A percentile compares a stretch with the other conserved stretches of the same genome.
These are phyloP conservation scores for Fusarium marasasianum DNA, from an alignment of 2,329 filamentous ascomycete genomes.

Conservation along the genomic window DNA sequence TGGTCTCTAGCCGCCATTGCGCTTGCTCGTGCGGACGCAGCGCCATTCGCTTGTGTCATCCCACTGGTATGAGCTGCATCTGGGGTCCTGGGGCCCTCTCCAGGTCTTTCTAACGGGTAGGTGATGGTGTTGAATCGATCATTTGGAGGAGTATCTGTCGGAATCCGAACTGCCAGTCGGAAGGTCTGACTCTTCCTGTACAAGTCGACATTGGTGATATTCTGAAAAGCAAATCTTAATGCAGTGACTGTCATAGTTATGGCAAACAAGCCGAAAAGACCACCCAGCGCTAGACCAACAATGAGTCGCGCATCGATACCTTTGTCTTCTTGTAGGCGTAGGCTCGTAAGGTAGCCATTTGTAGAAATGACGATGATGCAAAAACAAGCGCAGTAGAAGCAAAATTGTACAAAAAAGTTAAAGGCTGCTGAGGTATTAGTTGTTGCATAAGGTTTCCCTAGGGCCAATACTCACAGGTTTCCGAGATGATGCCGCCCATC, in stretches of 20 bases:
- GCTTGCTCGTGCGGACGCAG: constrained; percentile 23
- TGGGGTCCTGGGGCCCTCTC: constrained; percentile 7
- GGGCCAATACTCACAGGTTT: constrained; percentile 66
- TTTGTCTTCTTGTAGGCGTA: constrained; percentile 56
- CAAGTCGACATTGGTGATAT: constrained; percentile 87
- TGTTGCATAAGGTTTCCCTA: not conserved
- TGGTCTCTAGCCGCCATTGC: constrained; percentile 50
- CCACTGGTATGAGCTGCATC: constrained; percentile 6
- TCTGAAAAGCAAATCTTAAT: constrained; percentile 73
- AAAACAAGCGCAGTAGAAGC: constrained; percentile 75
- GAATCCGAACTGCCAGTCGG: constrained; percentile 79
- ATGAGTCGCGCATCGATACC: constrained; percentile 68
- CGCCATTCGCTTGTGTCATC: not conserved
- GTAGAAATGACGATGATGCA: constrained; percentile 72
- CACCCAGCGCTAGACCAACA: constrained; percentile 71
- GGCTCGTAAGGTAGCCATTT: constrained; percentile 70
- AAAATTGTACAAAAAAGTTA: constrained; percentile 94
- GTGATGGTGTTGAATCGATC: constrained; percentile 62
- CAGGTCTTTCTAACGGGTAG: constrained; percentile 61
- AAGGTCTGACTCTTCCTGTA: constrained; percentile 71
- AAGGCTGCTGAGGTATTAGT: constrained; percentile 62
- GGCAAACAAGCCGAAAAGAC: constrained; percentile 83
- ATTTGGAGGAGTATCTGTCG: constrained; percentile 55
- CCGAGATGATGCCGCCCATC: constrained; percentile 92
- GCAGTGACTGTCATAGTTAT: constrained; percentile 80